Evolutionary conservation across 192 early-diverging fungal genomes (phyloP).

Genomic region (Podila verticillata): DNA sequence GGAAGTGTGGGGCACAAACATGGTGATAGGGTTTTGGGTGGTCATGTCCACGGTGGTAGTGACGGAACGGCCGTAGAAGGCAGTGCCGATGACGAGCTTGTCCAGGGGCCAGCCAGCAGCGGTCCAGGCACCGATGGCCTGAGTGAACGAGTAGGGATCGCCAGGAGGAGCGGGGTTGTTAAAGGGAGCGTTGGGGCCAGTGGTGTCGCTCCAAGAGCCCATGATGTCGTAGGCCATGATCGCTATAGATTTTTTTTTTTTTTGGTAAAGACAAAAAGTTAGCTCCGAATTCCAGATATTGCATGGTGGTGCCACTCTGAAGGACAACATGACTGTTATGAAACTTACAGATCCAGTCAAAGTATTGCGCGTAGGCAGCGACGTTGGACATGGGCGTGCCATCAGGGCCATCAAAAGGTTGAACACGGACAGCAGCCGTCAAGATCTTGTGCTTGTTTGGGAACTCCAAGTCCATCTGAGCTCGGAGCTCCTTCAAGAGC

Average conservation of each 20-base stretch:
- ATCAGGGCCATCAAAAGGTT: constrained; percentile 62
- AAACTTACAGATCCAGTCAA: constrained; percentile 75
- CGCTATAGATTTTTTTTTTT: too few species aligned
- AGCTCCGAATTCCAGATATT: not conserved
- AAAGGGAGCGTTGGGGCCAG: constrained; percentile 60
- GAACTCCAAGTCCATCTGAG: constrained; percentile 51
- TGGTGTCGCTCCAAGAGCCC: constrained; percentile 33
- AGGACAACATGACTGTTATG: not conserved
- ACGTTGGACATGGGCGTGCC: constrained; percentile 62
- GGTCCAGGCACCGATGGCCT: constrained; percentile 64
- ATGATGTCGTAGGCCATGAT: constrained; percentile 48
- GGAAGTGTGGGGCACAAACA: constrained; percentile 31
- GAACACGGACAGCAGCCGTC: constrained; percentile 70
- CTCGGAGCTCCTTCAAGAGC: constrained; percentile 69
- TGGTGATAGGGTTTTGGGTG: constrained; percentile 20
- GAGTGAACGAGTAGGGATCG: constrained; percentile 53
- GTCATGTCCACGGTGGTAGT: constrained; percentile 30
- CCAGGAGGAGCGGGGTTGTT: constrained; percentile 23
- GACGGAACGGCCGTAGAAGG: constrained; percentile 67
- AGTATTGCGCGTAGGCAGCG: constrained; percentile 58
- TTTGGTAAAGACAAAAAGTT: not conserved
- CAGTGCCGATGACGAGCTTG: constrained; percentile 67
- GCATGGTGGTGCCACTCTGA: too few species aligned
- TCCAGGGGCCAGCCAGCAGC: constrained; percentile 62
- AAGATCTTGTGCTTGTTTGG: constrained; percentile 60